These are phyloP conservation scores for Trypanosomatidae sp. DNA, from an alignment of 208 protist genomes.

Conservation along the genomic window DNA sequence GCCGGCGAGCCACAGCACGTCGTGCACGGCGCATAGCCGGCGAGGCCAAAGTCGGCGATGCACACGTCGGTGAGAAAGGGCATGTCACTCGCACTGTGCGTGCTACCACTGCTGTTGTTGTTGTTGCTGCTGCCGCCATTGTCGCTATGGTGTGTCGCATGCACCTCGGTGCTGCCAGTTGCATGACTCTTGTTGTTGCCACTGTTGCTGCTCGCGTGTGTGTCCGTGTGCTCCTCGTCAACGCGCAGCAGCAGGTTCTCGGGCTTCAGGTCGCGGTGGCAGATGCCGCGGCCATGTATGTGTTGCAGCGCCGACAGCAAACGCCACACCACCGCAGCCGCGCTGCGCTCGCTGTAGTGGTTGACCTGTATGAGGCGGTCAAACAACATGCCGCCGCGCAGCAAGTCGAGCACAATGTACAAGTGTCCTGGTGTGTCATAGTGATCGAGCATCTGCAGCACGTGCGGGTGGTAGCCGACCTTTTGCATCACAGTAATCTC, in stretches of 20 bases:
- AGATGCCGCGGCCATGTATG: constrained; percentile 95
- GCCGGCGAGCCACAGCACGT: constrained; percentile 82
- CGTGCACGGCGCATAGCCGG: constrained; percentile 51
- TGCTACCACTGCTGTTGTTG: background rate
- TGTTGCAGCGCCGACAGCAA: constrained; percentile 91
- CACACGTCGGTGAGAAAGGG: constrained; percentile 83
- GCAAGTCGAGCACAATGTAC: constrained; percentile 96
- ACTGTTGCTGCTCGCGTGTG: background rate
- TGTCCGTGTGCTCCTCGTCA: constrained; percentile 10
- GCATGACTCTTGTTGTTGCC: background rate
- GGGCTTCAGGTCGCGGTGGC: constrained; percentile 98
- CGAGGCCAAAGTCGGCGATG: constrained; percentile 96
- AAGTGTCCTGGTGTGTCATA: constrained; percentile 70
- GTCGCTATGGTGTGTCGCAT: background rate
- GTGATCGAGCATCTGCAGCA: constrained; percentile 93
- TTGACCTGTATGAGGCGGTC: constrained; percentile 93
- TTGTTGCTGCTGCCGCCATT: background rate
- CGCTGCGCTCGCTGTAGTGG: constrained; percentile 94
- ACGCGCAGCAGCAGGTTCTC: constrained; percentile 97
- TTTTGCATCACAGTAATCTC: constrained; percentile 65
- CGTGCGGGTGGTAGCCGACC: constrained; percentile 57
- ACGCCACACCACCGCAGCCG: constrained; percentile 95
- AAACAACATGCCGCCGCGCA: constrained; percentile 96
- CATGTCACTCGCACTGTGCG: background rate
- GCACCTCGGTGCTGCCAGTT: background rate